Conservation (phyloP, 352 stramenopile species). For the Phytophthora pini region DNA sequence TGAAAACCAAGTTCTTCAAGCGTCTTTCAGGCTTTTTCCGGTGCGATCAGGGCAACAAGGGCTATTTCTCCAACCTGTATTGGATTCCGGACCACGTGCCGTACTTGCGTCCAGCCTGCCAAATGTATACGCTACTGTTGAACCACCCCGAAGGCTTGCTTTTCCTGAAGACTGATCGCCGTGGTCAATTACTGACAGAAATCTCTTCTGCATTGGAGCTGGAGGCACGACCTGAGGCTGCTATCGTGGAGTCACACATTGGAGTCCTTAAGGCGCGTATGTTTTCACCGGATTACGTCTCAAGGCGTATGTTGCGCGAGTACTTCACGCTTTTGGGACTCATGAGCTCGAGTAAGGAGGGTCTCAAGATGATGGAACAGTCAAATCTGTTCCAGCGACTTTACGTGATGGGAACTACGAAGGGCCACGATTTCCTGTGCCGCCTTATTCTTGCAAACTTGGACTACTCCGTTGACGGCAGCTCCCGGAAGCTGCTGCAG, state of each 20-base stretch:
- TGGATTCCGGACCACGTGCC: constrained; percentile 92
- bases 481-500: constrained; percentile 85
- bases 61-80: constrained; percentile 88
- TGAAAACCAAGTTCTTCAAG: constrained; percentile 95
- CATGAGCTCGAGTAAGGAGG: constrained; percentile 91
- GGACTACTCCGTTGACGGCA: constrained; percentile 89
- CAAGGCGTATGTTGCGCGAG: constrained; percentile 86
- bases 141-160: constrained; percentile 88
- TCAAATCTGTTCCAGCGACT: constrained; percentile 90
- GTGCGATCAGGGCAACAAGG: constrained; percentile 90
- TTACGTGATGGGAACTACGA: constrained; percentile 88
- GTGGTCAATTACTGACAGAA: constrained; percentile 84
- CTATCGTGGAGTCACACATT: constrained; percentile 90
- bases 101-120: constrained; percentile 86
- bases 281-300: constrained; percentile 90
- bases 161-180: constrained; percentile 89
- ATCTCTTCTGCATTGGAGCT: constrained; percentile 87
- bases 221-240: constrained; percentile 83
- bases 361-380: constrained; percentile 92
- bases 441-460: constrained; percentile 88
- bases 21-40: constrained; percentile 90
- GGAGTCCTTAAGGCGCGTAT: constrained; percentile 87
- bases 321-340: constrained; percentile 90
- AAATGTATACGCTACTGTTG: constrained; percentile 90
- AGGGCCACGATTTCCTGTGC: constrained; percentile 90